A percentile compares a stretch with the other conserved stretches of the same genome.
Evolutionary conservation across 768 basidiomycete species (phyloP).

Genomic region (Amanita phalloides): DNA sequence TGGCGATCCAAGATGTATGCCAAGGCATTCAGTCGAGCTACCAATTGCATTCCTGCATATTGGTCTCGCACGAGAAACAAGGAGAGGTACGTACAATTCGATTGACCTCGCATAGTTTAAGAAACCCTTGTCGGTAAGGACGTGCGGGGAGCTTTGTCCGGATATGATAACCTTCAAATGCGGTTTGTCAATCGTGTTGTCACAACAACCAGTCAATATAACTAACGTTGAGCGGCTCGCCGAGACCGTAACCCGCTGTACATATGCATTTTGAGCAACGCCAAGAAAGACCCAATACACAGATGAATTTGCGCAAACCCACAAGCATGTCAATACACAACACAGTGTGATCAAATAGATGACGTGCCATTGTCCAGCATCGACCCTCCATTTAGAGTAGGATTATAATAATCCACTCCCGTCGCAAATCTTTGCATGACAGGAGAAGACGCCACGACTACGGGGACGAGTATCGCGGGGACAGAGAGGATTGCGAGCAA

Average conservation of each 20-base stretch:
- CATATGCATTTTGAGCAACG: too few species aligned
- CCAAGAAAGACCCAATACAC: background rate
- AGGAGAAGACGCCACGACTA: too few species aligned
- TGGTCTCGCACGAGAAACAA: constrained; percentile 15
- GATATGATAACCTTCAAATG: constrained; percentile 49
- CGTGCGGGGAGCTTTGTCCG: constrained; percentile 42
- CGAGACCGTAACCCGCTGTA: constrained; percentile 25
- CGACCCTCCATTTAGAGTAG: constrained; percentile 40
- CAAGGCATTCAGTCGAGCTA: constrained; percentile 56
- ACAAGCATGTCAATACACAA: background rate
- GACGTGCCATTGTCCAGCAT: constrained; percentile 48
- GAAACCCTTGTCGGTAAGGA: constrained; percentile 46
- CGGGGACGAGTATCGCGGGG: too few species aligned
- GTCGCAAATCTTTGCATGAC: too few species aligned
- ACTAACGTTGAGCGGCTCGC: constrained; percentile 72
- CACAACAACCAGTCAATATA: constrained; percentile 12
- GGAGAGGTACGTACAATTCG: constrained; percentile 38
- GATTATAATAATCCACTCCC: constrained; percentile 29
- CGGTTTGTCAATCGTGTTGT: background rate
- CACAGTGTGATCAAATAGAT: background rate
- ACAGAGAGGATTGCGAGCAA: too few species aligned
- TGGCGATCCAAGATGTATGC: constrained; percentile 52
- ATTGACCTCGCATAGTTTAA: constrained; percentile 51
- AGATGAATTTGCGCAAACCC: background rate
- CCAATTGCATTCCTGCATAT: background rate